Evolutionary conservation across 106 monocot species (phyloP).

Genomic region (Hemerocallis citrina): DNA sequence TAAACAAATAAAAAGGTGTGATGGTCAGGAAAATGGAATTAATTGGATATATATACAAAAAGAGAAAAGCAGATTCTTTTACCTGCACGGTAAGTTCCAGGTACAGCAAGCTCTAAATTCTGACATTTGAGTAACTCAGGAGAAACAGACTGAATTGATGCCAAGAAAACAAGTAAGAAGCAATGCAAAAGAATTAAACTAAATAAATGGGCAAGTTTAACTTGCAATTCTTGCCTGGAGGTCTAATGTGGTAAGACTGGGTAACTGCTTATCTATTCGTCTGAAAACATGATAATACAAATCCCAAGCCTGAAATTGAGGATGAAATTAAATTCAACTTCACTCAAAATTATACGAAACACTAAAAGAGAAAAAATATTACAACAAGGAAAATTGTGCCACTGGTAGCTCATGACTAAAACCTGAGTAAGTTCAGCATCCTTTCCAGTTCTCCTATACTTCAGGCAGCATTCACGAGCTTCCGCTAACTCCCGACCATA

Average conservation of each 20-base stretch:
- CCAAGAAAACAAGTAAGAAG: conserved; percentile 3
- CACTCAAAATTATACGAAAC: neutral
- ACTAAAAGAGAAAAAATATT: neutral
- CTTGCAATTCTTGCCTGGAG: conserved; percentile 47
- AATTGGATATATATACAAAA: neutral
- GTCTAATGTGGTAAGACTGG: conserved; percentile 90
- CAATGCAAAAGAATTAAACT: neutral
- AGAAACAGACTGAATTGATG: conserved; percentile 70
- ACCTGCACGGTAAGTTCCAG: conserved; percentile 98
- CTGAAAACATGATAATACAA: conserved; percentile 99
- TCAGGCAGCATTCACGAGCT: conserved; percentile 89
- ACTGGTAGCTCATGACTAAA: neutral
- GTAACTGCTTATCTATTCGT: conserved; percentile 97
- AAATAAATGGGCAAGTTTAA: neutral
- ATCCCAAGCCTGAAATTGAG: conserved; percentile 84
- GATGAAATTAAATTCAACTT: conserved; percentile 1
- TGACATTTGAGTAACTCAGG: conserved; percentile 83
- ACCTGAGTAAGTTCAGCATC: conserved; percentile 98
- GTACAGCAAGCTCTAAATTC: conserved; percentile 96
- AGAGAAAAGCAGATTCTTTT: neutral
- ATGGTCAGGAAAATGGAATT: too few species aligned
- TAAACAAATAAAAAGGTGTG: too few species aligned
- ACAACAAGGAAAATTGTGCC: conserved; percentile 3
- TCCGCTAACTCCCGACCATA: conserved; percentile 92
- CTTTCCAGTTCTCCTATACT: conserved; percentile 79